Evolutionary conservation across 805 yeast species (phyloP).

Genomic region (Danielia oregonensis): DNA sequence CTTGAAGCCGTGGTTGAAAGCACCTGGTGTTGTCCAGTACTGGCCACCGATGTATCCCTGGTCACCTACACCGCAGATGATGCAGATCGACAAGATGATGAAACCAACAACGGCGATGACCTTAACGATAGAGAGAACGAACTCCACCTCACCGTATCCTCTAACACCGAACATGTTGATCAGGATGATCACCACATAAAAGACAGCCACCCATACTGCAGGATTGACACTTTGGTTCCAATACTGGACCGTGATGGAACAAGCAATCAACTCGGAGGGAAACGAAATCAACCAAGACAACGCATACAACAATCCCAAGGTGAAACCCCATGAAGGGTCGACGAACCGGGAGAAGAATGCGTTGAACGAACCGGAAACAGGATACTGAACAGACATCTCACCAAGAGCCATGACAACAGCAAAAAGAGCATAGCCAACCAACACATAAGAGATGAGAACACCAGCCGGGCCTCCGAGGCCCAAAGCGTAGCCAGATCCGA

Average conservation of each 20-base stretch:
- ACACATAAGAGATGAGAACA: constrained; percentile 15
- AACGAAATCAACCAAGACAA: constrained; percentile 31
- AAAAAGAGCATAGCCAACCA: constrained; percentile 18
- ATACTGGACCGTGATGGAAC: constrained; percentile 32
- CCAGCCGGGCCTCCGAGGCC: constrained; percentile 19
- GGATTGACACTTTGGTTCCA: constrained; percentile 32
- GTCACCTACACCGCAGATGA: constrained; percentile 41
- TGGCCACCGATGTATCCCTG: constrained; percentile 47
- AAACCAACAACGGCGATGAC: constrained; percentile 26
- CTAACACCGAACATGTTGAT: constrained; percentile 37
- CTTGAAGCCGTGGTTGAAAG: constrained; percentile 51
- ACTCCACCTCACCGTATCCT: constrained; percentile 28
- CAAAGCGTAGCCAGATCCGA: constrained; percentile 19
- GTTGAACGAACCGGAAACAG: constrained; percentile 20
- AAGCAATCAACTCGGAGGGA: constrained; percentile 31
- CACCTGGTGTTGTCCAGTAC: constrained; percentile 54
- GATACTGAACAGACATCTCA: constrained; percentile 20
- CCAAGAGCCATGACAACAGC: constrained; percentile 20
- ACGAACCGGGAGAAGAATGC: constrained; percentile 19
- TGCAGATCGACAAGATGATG: constrained; percentile 28
- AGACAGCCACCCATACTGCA: constrained; percentile 36
- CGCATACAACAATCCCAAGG: constrained; percentile 23
- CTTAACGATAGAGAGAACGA: constrained; percentile 22
- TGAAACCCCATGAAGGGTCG: constrained; percentile 21
- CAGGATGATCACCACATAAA: constrained; percentile 28